These are phyloP conservation scores for Lablab purpureus DNA, from an alignment of 306 rosid genomes.

Conservation along the genomic window DNA sequence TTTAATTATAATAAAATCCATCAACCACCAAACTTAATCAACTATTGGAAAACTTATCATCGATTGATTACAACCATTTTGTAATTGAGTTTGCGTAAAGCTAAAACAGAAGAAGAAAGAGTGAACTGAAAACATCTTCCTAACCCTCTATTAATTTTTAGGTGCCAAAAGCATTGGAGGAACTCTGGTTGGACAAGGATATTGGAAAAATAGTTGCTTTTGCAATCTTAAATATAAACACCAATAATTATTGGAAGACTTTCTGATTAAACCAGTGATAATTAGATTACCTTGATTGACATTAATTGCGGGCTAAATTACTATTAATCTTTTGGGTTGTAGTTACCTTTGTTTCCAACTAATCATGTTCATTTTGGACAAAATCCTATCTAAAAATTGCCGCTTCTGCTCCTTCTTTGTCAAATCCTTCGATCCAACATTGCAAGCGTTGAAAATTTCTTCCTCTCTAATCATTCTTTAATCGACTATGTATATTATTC, in stretches of 20 bases:
- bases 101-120: background rate
- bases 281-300: conserved; percentile 27
- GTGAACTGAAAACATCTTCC: background rate
- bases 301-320: conserved; percentile 26
- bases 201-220: background rate
- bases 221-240: background rate
- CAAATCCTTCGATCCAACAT: conserved; percentile 38
- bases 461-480: conserved; percentile 25
- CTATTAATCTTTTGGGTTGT: background rate
- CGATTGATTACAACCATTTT: too few species aligned
- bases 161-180: conserved; percentile 27
- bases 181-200: conserved; percentile 17
- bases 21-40: too few species aligned
- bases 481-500: conserved; percentile 27
- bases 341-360: conserved; percentile 39
- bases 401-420: background rate
- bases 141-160: background rate
- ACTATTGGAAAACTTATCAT: too few species aligned
- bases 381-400: conserved; percentile 31
- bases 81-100: conserved; percentile 18
- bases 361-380: conserved; percentile 25
- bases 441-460: conserved; percentile 8
- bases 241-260: conserved; percentile 31
- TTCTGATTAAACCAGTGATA: conserved; percentile 20
- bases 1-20: too few species aligned